These are phyloP conservation scores for Styphnolobium japonicum DNA, from an alignment of 306 rosid species.

Conservation along the genomic window DNA sequence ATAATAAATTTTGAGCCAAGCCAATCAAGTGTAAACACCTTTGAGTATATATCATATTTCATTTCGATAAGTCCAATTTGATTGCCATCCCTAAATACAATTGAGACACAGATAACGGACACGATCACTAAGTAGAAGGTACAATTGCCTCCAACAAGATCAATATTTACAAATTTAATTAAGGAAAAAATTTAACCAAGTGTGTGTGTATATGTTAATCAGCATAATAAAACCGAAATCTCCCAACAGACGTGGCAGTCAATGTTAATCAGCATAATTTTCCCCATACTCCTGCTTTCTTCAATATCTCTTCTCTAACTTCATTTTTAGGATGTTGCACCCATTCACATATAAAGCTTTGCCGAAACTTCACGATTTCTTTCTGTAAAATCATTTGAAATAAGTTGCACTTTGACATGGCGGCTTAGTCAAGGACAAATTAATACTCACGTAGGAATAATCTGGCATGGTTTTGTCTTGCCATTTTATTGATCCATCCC, in stretches of 20 bases:
- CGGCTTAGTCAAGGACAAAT: not conserved
- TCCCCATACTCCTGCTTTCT: not conserved
- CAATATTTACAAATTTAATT: too few species aligned
- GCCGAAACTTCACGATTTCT: constrained; percentile 9
- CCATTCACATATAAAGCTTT: constrained; percentile 12
- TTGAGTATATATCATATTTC: not conserved
- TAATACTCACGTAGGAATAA: constrained; percentile 3
- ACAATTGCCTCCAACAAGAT: not conserved
- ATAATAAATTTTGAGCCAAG: not conserved
- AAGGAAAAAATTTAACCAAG: not conserved
- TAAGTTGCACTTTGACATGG: not conserved
- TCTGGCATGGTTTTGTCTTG: constrained; percentile 27
- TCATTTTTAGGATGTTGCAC: constrained; percentile 25
- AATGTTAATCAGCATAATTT: not conserved
- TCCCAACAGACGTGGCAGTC: not conserved
- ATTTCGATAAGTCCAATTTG: not conserved
- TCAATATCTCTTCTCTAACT: constrained; percentile 8
- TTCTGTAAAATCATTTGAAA: not conserved
- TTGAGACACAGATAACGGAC: not conserved
- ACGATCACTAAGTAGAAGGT: not conserved
- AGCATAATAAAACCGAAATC: not conserved
- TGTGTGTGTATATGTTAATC: not conserved
- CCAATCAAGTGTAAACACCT: not conserved
- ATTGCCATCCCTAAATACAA: not conserved
- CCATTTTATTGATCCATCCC: constrained; percentile 29